phyloP scores from a whole-genome alignment of 2,329 filamentous ascomycete genomes.

The Penicillium sp. region DNA sequence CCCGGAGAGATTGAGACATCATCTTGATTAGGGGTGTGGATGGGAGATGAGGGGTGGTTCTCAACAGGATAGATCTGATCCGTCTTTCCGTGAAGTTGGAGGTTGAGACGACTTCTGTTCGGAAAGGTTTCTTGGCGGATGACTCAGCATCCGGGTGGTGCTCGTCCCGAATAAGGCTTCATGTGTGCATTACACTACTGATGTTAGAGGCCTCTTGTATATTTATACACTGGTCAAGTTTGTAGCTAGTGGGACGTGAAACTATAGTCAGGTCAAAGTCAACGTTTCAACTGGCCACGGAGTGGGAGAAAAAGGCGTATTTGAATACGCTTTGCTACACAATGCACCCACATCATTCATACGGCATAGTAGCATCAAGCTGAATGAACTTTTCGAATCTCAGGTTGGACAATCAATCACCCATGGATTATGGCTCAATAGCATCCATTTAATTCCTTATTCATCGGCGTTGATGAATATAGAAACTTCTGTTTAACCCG shows the following conservation, averaged over 20 bases:
- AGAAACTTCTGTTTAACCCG: background rate
- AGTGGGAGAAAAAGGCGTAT: no score
- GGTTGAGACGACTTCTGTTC: conserved; percentile 32
- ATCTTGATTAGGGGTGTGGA: conserved; percentile 45
- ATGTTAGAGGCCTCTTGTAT: background rate
- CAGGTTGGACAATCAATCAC: no score
- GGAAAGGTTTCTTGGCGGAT: conserved; percentile 28
- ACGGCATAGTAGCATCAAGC: no score
- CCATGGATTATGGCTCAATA: no score
- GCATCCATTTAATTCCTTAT: background rate
- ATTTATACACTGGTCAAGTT: no score
- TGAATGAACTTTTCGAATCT: no score
- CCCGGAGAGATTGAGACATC: conserved; percentile 64
- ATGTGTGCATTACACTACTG: background rate
- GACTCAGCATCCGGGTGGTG: conserved; percentile 13
- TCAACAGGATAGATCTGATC: conserved; percentile 27
- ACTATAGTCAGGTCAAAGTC: no score
- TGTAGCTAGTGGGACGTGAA: no score
- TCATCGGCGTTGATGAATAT: background rate
- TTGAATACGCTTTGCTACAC: no score
- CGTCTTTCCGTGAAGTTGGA: conserved; percentile 28
- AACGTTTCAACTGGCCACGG: no score
- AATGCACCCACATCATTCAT: no score
- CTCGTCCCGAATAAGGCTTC: background rate
- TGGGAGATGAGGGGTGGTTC: conserved; percentile 29